Base-by-base conservation (phyloP, 1,139 yeast species). In the Blastobotrys ciferrii region DNA sequence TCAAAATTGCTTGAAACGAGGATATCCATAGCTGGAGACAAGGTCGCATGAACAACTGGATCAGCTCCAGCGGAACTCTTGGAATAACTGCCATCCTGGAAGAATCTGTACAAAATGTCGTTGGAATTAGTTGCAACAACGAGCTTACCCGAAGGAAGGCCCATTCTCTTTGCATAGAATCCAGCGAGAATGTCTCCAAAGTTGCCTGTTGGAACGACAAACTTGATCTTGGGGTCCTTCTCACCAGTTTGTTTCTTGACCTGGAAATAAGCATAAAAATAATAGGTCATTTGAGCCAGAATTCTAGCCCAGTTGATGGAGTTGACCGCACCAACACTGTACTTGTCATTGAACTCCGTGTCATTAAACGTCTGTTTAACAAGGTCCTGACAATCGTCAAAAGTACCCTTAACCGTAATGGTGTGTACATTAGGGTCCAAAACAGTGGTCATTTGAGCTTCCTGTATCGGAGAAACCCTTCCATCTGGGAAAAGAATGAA, bases 261-360 rank as follows among this genome's bases (percentile, higher is more conserved):
- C 64, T 82, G 82, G 78, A 92, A 91, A 74, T 82, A 94, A 2
- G 98, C 81, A 70, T 86, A 82, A 76, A 88, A 91, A 74, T 92
- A 92, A 72, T 92, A 92, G 12, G 98, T 91, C 70, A 89, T 92
- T 72, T 92, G 98, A 38, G 98, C 97, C 60, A 92, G 77, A 58
- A 92, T 92, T 73, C 98, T 85, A 3, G 98, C 98, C 98, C 98
- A 92, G 76, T 92, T 92, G 68, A 92, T 92, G 45, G 98, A 91
- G 73, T 92, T 92, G 53, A 92, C 96, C 15, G 98, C 98, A 61
- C 98, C 98, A 51, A 92, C 86, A 63, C 91, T 96, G 72, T 89
- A 87, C 68, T 83, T 84, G 58, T 77, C 78, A 70, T 92, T 92
- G 43, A 92, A 92, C 56, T 84, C 88, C 49, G 70, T 74, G 68